phyloP scores from a whole-genome alignment of 129 eudicot genomes.

The Centaurea solstitialis region DNA sequence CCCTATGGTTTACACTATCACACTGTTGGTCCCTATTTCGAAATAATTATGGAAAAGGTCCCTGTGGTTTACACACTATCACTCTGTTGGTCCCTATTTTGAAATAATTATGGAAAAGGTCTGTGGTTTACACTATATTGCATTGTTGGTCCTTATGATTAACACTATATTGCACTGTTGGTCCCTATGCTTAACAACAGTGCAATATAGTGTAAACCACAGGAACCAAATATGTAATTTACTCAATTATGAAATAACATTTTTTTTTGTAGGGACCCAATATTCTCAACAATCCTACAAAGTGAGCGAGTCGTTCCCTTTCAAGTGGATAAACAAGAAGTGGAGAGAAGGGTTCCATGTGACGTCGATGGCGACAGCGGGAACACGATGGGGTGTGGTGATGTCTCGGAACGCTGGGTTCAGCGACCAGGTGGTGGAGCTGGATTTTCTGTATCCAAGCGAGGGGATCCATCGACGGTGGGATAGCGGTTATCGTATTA shows the following conservation, averaged over 20 bases:
- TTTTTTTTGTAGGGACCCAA: slow-evolving; percentile 50
- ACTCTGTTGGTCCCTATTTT: too few relatives aligned
- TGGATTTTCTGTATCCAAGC: slow-evolving; percentile 81
- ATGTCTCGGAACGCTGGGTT: slow-evolving; percentile 89
- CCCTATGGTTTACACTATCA: too few relatives aligned
- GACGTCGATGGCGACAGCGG: slow-evolving; percentile 90
- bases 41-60: too few relatives aligned
- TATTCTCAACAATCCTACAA: slow-evolving; percentile 82
- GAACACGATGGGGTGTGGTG: slow-evolving; percentile 81
- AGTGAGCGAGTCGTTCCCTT: slow-evolving; percentile 86
- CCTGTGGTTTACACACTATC: too few relatives aligned
- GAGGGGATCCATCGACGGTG: slow-evolving; percentile 84
- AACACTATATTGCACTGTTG: too few relatives aligned
- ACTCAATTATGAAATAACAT: neutral
- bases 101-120: too few relatives aligned
- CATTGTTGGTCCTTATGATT: too few relatives aligned
- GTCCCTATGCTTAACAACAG: too few relatives aligned
- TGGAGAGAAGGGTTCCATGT: slow-evolving; percentile 91
- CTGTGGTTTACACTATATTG: too few relatives aligned
- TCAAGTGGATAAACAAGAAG: slow-evolving; percentile 86
- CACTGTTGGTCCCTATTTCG: too few relatives aligned
- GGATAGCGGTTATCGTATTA: slow-evolving; percentile 77
- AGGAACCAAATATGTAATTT: too few relatives aligned
- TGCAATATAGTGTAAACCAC: too few relatives aligned
- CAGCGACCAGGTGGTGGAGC: slow-evolving; percentile 83